Percentiles rank a stretch among this genome's conserved stretches.
phyloP scores from a whole-genome alignment of 306 rosid genomes.

The Parietaria judaica region DNA sequence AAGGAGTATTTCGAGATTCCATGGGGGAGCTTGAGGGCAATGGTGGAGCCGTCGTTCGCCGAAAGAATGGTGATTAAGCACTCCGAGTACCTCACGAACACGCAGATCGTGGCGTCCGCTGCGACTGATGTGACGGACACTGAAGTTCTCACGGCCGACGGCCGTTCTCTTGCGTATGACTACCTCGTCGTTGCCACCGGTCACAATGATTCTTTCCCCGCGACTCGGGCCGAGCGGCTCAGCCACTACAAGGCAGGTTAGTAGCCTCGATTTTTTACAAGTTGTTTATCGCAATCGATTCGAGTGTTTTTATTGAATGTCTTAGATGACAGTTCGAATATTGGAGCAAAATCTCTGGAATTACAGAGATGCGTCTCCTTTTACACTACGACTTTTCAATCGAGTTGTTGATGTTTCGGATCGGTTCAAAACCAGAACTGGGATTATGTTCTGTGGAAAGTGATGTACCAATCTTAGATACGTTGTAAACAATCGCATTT shows the following conservation, averaged over 20 bases:
- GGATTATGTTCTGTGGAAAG: too few relatives aligned
- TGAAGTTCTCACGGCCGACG: slow-evolving; percentile 30
- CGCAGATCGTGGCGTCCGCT: slow-evolving; percentile 20
- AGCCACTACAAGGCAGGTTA: slow-evolving; percentile 30
- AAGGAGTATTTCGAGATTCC: slow-evolving; percentile 40
- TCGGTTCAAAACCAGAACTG: too few relatives aligned
- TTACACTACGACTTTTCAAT: too few relatives aligned
- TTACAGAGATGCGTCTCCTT: too few relatives aligned
- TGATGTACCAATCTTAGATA: too few relatives aligned
- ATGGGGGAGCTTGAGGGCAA: slow-evolving; percentile 37
- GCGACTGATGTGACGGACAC: slow-evolving; percentile 25
- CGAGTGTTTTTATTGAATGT: too few relatives aligned
- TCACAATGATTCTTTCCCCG: slow-evolving; percentile 30
- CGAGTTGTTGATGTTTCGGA: too few relatives aligned
- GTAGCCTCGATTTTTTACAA: background rate
- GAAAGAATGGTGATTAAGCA: slow-evolving; percentile 32
- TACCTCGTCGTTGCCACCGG: slow-evolving; percentile 46
- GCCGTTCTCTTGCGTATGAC: slow-evolving; percentile 31
- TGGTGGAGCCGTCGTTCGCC: slow-evolving; percentile 44
- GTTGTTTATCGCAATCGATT: background rate
- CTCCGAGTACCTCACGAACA: slow-evolving; percentile 31
- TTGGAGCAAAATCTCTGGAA: too few relatives aligned
- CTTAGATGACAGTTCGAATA: too few relatives aligned
- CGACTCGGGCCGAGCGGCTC: slow-evolving; percentile 31
- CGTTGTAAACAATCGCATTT: too few relatives aligned